Conservation (phyloP, 1,284 basidiomycete species). For the Wolfiporia cocos region DNA sequence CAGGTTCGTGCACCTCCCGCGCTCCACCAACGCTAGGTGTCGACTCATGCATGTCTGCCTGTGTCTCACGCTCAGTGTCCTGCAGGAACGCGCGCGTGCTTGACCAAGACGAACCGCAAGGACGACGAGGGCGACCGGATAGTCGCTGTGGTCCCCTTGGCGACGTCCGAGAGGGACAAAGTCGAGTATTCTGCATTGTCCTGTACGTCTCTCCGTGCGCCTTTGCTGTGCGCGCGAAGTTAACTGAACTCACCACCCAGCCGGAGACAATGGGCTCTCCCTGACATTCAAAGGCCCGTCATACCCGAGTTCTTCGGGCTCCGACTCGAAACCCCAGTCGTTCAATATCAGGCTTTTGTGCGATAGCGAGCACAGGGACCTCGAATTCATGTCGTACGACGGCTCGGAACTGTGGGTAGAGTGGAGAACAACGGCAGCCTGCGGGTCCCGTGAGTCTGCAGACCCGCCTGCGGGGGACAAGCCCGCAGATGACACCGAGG, state of each 20-base stretch:
- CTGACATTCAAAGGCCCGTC: conserved; percentile 53
- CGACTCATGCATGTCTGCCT: conserved; percentile 7
- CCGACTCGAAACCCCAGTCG: conserved; percentile 41
- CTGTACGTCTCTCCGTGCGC: no score
- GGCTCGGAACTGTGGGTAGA: conserved; percentile 45
- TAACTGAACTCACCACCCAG: conserved; percentile 32
- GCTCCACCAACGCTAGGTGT: background rate
- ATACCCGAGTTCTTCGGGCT: conserved; percentile 43
- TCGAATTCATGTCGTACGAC: conserved; percentile 56
- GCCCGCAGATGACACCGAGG: conserved; percentile 27
- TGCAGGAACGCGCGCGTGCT: conserved; percentile 60
- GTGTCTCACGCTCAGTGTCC: conserved; percentile 46
- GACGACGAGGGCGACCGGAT: conserved; percentile 45
- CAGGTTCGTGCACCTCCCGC: conserved; percentile 46
- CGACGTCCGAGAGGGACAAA: conserved; percentile 37
- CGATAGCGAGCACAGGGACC: conserved; percentile 35
- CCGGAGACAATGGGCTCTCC: conserved; percentile 52
- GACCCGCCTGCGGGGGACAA: conserved; percentile 27
- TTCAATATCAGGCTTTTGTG: conserved; percentile 60
- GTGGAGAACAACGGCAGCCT: conserved; percentile 55
- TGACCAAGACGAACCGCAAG: conserved; percentile 63
- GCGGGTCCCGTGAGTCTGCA: conserved; percentile 33
- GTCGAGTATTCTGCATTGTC: conserved; percentile 34
- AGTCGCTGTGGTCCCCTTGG: conserved; percentile 61
- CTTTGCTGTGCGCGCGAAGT: no score